phyloP scores from a whole-genome alignment of 116 monocot species.

The Trichopus zeylanicus region DNA sequence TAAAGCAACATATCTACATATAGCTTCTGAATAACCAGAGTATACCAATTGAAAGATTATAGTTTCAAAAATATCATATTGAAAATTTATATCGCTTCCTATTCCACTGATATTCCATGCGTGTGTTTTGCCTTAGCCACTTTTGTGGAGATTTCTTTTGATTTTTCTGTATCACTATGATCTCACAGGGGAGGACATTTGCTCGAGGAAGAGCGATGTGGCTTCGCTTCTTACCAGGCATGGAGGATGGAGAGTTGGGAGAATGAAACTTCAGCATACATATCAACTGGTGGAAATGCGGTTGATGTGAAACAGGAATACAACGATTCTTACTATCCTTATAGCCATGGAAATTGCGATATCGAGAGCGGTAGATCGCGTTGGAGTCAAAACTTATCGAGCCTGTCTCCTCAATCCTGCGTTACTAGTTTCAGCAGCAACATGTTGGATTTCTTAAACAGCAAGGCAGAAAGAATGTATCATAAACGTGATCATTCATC shows the following conservation, averaged over 20 bases:
- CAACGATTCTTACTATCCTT: not conserved
- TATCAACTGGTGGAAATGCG: no score
- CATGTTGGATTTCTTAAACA: slow-evolving; percentile 59
- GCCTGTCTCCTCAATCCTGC: slow-evolving; percentile 41
- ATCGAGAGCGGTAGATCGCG: slow-evolving; percentile 5
- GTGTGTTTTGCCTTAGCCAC: not conserved
- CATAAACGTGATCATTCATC: slow-evolving; percentile 37
- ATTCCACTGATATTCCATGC: not conserved
- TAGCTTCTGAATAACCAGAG: no score
- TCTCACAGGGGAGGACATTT: slow-evolving; percentile 25
- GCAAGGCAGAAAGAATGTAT: slow-evolving; percentile 18
- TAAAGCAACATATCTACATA: no score
- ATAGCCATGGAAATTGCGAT: slow-evolving; percentile 20
- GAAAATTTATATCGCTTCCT: no score
- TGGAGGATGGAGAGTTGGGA: slow-evolving; percentile 40
- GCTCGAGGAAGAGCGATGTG: slow-evolving; percentile 31
- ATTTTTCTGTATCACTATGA: no score
- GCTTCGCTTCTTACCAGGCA: slow-evolving; percentile 14
- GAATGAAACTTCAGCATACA: slow-evolving; percentile 12
- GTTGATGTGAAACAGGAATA: no score
- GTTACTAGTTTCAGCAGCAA: slow-evolving; percentile 53
- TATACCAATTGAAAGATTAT: no score
- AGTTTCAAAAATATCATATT: no score
- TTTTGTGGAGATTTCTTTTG: no score
- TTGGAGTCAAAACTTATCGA: slow-evolving; percentile 26